These are phyloP conservation scores for Eleusine indica DNA, from an alignment of 176 grass and related monocot genomes.

Conservation along the genomic window DNA sequence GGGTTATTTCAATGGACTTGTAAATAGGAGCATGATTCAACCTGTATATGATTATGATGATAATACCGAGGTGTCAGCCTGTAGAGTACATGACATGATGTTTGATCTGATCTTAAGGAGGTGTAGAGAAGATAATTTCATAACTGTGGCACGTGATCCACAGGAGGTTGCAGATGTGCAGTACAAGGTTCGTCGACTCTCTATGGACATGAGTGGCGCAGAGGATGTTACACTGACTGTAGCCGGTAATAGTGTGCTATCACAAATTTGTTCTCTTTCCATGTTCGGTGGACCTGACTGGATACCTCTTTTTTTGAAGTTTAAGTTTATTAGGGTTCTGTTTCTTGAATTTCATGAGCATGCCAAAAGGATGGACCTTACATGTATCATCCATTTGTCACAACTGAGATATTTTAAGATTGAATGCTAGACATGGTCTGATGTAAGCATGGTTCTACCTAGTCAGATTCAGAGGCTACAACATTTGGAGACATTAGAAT, in stretches of 20 bases:
- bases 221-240: not conserved
- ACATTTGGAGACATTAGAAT: slow-evolving; percentile 14
- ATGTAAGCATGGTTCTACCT: not conserved
- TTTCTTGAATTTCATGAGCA: not conserved
- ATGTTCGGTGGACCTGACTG: not conserved
- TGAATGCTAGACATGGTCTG: too few species aligned
- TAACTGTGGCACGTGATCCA: not conserved
- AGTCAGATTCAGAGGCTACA: not conserved
- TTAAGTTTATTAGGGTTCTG: slow-evolving; percentile 8
- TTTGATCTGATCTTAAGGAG: slow-evolving; percentile 38
- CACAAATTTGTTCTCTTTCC: not conserved
- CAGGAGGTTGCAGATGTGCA: not conserved
- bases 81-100: slow-evolving; percentile 45
- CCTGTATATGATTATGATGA: not conserved
- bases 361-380: not conserved
- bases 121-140: slow-evolving; percentile 47
- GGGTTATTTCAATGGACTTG: slow-evolving; percentile 31
- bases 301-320: slow-evolving; percentile 1
- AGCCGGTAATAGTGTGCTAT: not conserved
- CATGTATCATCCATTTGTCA: not conserved
- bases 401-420: slow-evolving; percentile 8
- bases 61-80: not conserved
- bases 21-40: slow-evolving; percentile 49
- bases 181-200: slow-evolving; percentile 9
- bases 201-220: not conserved